Base-by-base conservation (phyloP, 352 stramenopile species). In the Globisporangium cystogenes region DNA sequence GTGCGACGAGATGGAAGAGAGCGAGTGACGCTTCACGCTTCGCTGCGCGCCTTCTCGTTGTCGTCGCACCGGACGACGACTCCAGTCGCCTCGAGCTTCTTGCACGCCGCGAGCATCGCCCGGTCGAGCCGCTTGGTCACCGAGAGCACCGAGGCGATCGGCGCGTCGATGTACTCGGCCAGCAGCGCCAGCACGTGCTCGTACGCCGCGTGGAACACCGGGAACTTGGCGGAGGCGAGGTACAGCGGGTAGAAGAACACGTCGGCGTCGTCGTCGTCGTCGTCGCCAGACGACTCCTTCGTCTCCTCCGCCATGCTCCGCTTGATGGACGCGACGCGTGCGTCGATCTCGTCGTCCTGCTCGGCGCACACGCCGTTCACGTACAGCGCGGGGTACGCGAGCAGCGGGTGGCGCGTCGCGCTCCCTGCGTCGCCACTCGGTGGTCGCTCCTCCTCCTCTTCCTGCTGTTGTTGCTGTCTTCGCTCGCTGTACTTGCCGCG, bases 191-290 rank as follows among this genome's bases (percentile, higher is more conserved):
- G 52, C 37, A 84, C 61, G 46, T 72, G 62, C 60, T 90, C 78
- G 42, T 77, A 86, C 20, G 67, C 71, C 27, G 70, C 53, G 61
- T 88, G 81, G n/a, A 85, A 49, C 48, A 58, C 47, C 56, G 26
- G 52, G 55, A 49, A 59, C 41, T 27, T 33, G 18, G 6, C n/a
- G 11, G 18, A 26, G 29, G 48, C 1, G 37, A 45, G 48, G 52
- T 74, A 80, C 4, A 67, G 16, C 7, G 80, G 76, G 48, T 90
- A 90, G 53, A 87, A 90, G 56, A 78, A 82, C 4, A 64, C 58
- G 18, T 70, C 49, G 3, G 59, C 59, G 15, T 42, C 58, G 6
- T 46, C 16, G 15, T 40, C 21, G 39, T 45, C 35, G 11, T 4
- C 14, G 7, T 8, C 18, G n/a, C n/a, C n/a, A n/a, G n/a, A n/a